Percentiles rank a stretch among this genome's conserved stretches.
phyloP scores from a whole-genome alignment of 371 early-diverging fungal species.

The Mucor saturninus region DNA sequence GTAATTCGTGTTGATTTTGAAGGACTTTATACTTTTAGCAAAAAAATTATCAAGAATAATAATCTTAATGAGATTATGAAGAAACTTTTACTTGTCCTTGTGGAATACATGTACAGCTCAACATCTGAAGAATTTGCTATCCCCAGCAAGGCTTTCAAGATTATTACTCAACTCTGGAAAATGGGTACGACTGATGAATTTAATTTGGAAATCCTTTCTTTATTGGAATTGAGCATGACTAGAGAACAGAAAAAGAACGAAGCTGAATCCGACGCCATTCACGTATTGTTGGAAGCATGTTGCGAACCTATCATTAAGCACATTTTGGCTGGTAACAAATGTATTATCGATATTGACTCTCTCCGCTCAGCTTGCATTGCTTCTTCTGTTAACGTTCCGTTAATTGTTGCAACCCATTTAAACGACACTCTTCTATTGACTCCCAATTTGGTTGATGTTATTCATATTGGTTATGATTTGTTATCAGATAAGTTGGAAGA shows the following conservation, averaged over 20 bases:
- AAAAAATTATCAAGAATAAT: constrained; percentile 7
- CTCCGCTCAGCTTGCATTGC: constrained; percentile 27
- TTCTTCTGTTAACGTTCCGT: constrained; percentile 30
- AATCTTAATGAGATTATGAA: constrained; percentile 20
- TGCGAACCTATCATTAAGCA: constrained; percentile 31
- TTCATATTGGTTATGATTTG: constrained; percentile 29
- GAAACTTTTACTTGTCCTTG: constrained; percentile 32
- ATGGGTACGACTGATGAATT: constrained; percentile 17
- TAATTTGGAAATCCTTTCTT: constrained; percentile 25
- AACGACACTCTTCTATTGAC: constrained; percentile 17
- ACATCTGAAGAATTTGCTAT: constrained; percentile 12
- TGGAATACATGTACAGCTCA: constrained; percentile 27
- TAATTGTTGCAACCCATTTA: constrained; percentile 19
- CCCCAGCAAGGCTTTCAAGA: constrained; percentile 30
- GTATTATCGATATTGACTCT: constrained; percentile 15
- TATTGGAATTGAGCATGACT: constrained; percentile 31
- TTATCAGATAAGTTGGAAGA: constrained; percentile 2
- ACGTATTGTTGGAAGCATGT: constrained; percentile 31
- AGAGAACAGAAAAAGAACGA: constrained; percentile 9
- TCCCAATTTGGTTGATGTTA: constrained; percentile 25
- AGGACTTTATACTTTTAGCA: constrained; percentile 11
- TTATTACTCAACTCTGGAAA: constrained; percentile 34
- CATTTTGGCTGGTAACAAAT: constrained; percentile 38
- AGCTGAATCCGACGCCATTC: constrained; percentile 18
- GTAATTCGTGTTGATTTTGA: constrained; percentile 33